Evolutionary conservation across 768 basidiomycete genomes (phyloP), one percentile per base, ranked within the genome.

Genomic region (Mycena alexandri): DNA sequence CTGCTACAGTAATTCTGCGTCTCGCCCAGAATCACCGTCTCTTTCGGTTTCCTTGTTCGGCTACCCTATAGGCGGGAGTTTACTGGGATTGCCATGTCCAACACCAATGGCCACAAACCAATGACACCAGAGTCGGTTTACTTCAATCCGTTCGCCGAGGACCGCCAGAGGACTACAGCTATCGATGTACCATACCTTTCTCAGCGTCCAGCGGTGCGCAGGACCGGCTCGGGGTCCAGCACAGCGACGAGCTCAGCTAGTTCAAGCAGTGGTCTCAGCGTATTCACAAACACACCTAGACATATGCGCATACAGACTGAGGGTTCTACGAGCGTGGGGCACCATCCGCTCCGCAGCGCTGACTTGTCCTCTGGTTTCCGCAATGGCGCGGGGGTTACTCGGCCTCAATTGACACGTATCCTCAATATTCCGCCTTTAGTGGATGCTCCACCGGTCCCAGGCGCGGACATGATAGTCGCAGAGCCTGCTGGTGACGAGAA

Each of bases 361-460:
- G 75, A 75, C 59, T 67, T 72, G 46, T 69, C 71, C n/a, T 64
- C 70, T 50, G 59, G 54, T 22, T 71, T 71, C 25, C 70, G 63
- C 33, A 70, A 68, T 38, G 75, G 75, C 52, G 71, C 76, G 7
- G 77, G 77, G 34, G 61, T 77, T 51, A 78, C 76, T 65, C 71
- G 77, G 38, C 76, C 77, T 11, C 78, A 80, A 69, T 75, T 85
- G 33, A 78, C 78, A 33, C 81, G 82, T 44, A 74, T 81, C 9
- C 65, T 82, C 14, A 79, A 80, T 43, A 78, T 77, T 69, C 74
- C 41, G 72, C 70, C 42, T 50, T 70, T 79, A 55, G 76, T 77
- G 17, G 77, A 79, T 72, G 75, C 69, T 17, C 72, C 77, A 12
- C 73, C 75, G 10, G 67, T 69, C 14, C 73, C 63, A 5, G 70